Evolutionary conservation across 805 yeast genomes (phyloP), one percentile per base, ranked within the genome.

Genomic region (Saccharomycopsis sp.): DNA sequence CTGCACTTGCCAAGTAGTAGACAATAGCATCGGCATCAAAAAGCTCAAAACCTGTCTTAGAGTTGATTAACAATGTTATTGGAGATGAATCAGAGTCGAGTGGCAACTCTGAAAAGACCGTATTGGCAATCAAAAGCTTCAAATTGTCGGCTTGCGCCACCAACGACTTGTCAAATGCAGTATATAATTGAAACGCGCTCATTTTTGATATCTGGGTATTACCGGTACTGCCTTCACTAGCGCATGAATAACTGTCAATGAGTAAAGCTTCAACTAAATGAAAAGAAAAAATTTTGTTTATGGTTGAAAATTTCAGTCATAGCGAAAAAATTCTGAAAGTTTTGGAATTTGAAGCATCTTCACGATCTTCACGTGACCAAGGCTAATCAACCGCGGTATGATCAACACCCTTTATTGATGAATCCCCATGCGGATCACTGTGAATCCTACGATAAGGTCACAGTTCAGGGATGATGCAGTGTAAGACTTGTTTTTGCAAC

Each of bases 1-100:
- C 15, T 53, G 73, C 75, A 14, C 70, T 65, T 29, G 79, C 71
- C 65, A 82, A 71, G 65, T 78, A 82, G 64, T 76, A 78, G 58
- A 81, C 84, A 51, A 80, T 77, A 24, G 86, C 77, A 65, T 81
- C 80, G 34, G 83, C 75, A 67, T 82, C 85, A 56, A 73, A 67
- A 63, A 82, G 73, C 64, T 75, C 78, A 55, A 82, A 78, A 4
- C 70, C 69, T 44, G 75, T 68, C 60, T 75, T 75, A 4, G 68
- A 57, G 61, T 78, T 71, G 23, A 57, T 64, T 52, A 71, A 61
- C 9, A 44, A 54, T 24, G 65, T 58, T 20, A 56, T 62, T 50
- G 60, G 60, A 16, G 61, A 58, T 5, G 61, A 63, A 21, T 65
- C 68, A 14, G 60, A 62, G 48, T 64, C 69, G 20, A 20, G 34